Base-by-base conservation (phyloP, 805 yeast species). In the Yamadazyma endophytica region DNA sequence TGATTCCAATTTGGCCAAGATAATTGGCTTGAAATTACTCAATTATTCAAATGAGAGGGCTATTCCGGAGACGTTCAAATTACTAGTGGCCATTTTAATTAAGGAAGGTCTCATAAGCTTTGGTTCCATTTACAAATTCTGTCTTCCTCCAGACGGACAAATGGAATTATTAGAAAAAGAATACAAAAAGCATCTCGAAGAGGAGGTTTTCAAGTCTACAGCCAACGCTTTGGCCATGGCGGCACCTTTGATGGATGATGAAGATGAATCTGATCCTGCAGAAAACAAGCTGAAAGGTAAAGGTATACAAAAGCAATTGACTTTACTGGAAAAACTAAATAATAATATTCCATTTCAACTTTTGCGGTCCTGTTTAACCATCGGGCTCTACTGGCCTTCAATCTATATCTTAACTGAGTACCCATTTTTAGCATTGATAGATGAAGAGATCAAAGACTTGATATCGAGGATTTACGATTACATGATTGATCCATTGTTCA, bases 181-280 rank as follows among this genome's bases (percentile, higher is more conserved):
- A 4, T 71, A 75, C 49, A 68, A 72, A 21, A 57, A 60, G 18
- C 62, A 68, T 7, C 44, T 68, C 35, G 77, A 78, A 11, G 75
- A 75, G 9, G 71, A 76, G 36, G 74, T 83, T 0, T 64, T 68
- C 44, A 64, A 66, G 39, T 81, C 89, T 0, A 70, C 75, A 15
- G 81, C 85, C 0, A 84, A 82, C 39, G 95, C 95, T 0, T 59
- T 89, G 29, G 92, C 97, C 0, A 52, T 88, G 44, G 96, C 96
- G 5, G 92, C 92, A 7, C 95, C 96, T 0, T 62, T 89, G 22
- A 65, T 70, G 3, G 78, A 75, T 22, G 90, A 82, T 21, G 84
- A 75, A 13, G 82, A 75, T n/a, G 57, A 47, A n/a, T 20, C 21
- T 6, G 22, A 11, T 3, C 28, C 14, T 9, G 3, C 18, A 8